phyloP scores from a whole-genome alignment of 495 filamentous ascomycete genomes.

The Penicillium canescens region DNA sequence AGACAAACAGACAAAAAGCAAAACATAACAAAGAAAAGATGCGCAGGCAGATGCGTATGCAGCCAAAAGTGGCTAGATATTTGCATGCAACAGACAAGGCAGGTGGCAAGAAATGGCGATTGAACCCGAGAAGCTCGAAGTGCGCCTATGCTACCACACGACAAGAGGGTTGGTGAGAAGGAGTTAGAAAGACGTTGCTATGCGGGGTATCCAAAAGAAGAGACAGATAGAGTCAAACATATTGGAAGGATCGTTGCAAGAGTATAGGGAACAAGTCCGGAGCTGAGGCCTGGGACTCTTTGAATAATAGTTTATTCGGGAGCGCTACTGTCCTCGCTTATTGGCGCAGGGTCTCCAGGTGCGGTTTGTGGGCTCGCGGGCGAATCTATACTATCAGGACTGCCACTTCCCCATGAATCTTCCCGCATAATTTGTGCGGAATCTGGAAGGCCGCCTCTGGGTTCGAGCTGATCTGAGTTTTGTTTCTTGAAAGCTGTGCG shows the following conservation, averaged over 20 bases:
- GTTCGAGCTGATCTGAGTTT: conserved; percentile 10
- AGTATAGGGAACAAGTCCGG: background rate
- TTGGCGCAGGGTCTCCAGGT: conserved; percentile 5
- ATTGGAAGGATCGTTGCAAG: conserved; percentile 9
- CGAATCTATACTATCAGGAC: conserved; percentile 32
- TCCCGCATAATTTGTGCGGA: conserved; percentile 26
- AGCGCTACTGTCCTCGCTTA: background rate
- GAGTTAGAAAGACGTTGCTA: conserved; percentile 21
- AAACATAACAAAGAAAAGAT: background rate
- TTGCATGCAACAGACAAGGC: conserved; percentile 3
- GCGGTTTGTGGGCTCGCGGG: conserved; percentile 20
- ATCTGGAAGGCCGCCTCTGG: conserved; percentile 18
- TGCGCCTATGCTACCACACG: conserved; percentile 4
- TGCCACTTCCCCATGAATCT: conserved; percentile 40
- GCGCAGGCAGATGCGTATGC: background rate
- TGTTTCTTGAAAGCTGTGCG: conserved; percentile 7
- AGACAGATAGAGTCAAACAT: conserved; percentile 32
- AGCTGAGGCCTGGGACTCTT: background rate
- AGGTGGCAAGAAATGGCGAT: background rate
- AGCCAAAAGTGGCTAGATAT: background rate
- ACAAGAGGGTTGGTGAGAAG: conserved; percentile 1
- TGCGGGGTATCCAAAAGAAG: conserved; percentile 42
- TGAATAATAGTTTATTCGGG: conserved; percentile 6
- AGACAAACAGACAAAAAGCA: conserved; percentile 5
- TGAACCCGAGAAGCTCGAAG: background rate